A percentile compares a stretch with the other conserved stretches of the same genome.
Evolutionary conservation across 2,329 filamentous ascomycete genomes (phyloP).

Genomic region (Verticillium zaregamsianum): DNA sequence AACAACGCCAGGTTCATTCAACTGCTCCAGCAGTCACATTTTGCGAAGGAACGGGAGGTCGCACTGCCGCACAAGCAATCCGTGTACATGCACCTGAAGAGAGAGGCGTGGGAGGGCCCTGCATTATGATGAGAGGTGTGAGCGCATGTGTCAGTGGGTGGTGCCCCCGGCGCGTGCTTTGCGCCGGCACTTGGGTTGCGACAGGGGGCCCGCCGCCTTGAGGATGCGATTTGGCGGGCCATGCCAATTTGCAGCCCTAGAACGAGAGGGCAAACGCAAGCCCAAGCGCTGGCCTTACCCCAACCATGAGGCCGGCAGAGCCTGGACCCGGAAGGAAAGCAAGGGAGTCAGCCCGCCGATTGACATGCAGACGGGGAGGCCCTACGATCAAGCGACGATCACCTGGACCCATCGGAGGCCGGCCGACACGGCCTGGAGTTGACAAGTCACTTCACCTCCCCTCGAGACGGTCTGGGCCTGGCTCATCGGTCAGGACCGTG

Average conservation of each 20-base stretch:
- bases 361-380: neutral
- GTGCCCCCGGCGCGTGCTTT: no score
- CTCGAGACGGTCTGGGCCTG: neutral
- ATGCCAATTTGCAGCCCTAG: neutral
- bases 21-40: conserved; percentile 73
- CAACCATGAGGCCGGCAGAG: neutral
- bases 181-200: neutral
- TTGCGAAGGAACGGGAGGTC: conserved; percentile 82
- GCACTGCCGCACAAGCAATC: conserved; percentile 90
- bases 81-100: conserved; percentile 74
- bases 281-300: neutral
- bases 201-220: neutral
- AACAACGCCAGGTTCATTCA: conserved; percentile 25
- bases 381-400: neutral
- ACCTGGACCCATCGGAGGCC: neutral
- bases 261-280: neutral
- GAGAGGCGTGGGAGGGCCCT: conserved; percentile 77
- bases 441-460: neutral
- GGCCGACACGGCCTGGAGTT: neutral
- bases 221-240: neutral
- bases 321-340: neutral
- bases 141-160: no score
- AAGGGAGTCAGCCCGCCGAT: neutral
- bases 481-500: no score
- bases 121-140: conserved; percentile 36